Percentiles rank a stretch among this genome's conserved stretches.
Conservation (phyloP, 1,284 basidiomycete species). For the Marasmius fiardii region DNA sequence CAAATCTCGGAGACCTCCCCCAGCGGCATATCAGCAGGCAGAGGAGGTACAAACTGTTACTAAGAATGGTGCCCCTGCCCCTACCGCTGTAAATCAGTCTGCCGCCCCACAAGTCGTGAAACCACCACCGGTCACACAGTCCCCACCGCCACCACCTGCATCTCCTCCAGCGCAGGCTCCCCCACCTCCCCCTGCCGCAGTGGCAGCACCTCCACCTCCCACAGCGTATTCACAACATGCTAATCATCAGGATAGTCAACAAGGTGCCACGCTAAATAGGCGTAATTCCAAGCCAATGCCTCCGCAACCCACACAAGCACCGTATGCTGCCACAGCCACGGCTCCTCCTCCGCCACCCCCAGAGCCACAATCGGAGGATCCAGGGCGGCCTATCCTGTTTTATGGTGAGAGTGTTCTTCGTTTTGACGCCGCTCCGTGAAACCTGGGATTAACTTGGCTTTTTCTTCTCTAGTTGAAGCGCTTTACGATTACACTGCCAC, state of each 20-base stretch:
- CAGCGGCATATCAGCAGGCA: neutral
- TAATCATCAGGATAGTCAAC: no score
- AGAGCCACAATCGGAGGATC: slow-evolving; percentile 46
- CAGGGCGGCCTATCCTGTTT: slow-evolving; percentile 55
- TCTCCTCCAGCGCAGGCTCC: neutral
- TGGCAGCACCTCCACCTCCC: neutral
- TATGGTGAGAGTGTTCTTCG: slow-evolving; percentile 47
- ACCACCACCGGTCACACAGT: neutral
- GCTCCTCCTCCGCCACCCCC: slow-evolving; percentile 9
- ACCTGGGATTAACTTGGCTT: neutral
- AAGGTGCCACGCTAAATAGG: neutral
- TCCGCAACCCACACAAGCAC: slow-evolving; percentile 4
- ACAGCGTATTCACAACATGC: no score
- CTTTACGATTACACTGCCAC: slow-evolving; percentile 81
- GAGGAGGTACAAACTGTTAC: neutral
- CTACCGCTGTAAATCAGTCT: neutral
- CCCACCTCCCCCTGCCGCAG: neutral
- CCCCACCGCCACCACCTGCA: neutral
- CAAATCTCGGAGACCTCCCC: slow-evolving; percentile 1
- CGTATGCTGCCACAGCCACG: neutral
- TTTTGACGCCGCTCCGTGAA: neutral
- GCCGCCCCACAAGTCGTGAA: neutral
- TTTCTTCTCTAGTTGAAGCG: slow-evolving; percentile 58
- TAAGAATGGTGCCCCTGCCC: neutral
- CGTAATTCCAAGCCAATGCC: slow-evolving; percentile 5